Base-by-base conservation (phyloP, 208 protist genomes). In the Angomonas deanei region DNA sequence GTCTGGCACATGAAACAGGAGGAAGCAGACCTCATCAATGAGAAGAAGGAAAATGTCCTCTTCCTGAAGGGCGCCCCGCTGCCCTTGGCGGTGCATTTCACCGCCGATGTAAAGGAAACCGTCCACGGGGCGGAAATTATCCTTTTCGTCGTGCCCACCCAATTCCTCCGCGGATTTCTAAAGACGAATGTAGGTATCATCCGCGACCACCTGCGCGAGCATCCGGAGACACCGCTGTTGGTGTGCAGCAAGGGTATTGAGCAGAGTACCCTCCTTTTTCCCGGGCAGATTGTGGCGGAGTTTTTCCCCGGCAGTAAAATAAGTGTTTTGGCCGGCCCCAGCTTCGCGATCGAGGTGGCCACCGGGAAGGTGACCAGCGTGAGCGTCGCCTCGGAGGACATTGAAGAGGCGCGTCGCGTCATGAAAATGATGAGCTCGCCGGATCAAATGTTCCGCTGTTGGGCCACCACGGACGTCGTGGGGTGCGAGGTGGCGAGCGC, bases 271-370 rank as follows among this genome's bases (percentile, higher is more conserved):
- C 66, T 93, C 38, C 82, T 81, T 62, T 93, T 91, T 64, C 86
- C 88, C 33, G 73, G 68, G 33, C 78, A 94, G 55, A 93, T 96
- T 61, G 46, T 96, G 13, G 56, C 56, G 48, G 83, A 93, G 52
- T 92, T 88, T 62, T 64, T 96, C 26, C 74, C 80, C 39, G 46
- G 64, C 49, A 72, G 66, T 48, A 74, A 57, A 0, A 48, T 97
- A 11, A 64, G 73, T 47, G 87, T 94, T 15, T 69, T 97, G 8
- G 85, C 88, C 8, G 93, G 91, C 23, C 87, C 93, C 17, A 88
- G 74, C 64, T 97, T 97, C 54, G 93, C 93, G 23, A 83, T 88
- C 32, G 93, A 96, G 74, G 80, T 97, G n/a, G 80, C 86, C 3
- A 71, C 67, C 23, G 71, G 80, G 28, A 71, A 88, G 66, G 71